Percentiles rank a stretch among this genome's conserved stretches.
Evolutionary conservation across 257 asterid species (phyloP).

Genomic region (Przewalskia tangutica): DNA sequence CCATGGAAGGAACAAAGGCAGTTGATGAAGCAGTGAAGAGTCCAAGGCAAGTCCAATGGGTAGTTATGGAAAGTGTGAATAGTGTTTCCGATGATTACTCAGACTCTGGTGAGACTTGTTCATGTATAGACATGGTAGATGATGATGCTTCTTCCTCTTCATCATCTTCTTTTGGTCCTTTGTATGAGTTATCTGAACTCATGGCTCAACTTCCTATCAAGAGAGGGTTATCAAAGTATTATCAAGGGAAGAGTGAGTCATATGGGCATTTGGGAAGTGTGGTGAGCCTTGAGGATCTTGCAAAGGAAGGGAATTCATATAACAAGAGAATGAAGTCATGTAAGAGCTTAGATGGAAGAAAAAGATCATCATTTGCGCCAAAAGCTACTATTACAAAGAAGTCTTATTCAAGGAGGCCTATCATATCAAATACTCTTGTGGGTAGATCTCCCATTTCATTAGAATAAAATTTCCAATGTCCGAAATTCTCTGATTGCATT

Average conservation of each 20-base stretch:
- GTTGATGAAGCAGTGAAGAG: too few relatives aligned
- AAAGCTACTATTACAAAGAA: not conserved
- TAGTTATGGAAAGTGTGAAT: constrained; percentile 11
- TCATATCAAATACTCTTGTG: not conserved
- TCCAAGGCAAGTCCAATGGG: constrained; percentile 21
- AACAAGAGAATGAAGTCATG: not conserved
- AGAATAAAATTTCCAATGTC: not conserved
- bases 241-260: constrained; percentile 48
- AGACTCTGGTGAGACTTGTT: constrained; percentile 19
- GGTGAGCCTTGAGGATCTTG: constrained; percentile 46
- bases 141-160: constrained; percentile 32
- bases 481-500: too few relatives aligned
- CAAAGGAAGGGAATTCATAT: constrained; percentile 27
- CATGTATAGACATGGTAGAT: constrained; percentile 23
- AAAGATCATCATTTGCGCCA: not conserved
- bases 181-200: constrained; percentile 33
- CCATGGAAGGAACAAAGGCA: constrained; percentile 19
- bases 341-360: constrained; percentile 21
- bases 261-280: constrained; percentile 37
- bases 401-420: not conserved
- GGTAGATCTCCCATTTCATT: not conserved
- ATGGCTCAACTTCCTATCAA: constrained; percentile 57
- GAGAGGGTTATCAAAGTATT: constrained; percentile 52
- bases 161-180: constrained; percentile 25
- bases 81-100: constrained; percentile 4